Evolutionary conservation across 805 yeast genomes (phyloP), one percentile per base, ranked within the genome.

Genomic region (Pichia occidentalis): DNA sequence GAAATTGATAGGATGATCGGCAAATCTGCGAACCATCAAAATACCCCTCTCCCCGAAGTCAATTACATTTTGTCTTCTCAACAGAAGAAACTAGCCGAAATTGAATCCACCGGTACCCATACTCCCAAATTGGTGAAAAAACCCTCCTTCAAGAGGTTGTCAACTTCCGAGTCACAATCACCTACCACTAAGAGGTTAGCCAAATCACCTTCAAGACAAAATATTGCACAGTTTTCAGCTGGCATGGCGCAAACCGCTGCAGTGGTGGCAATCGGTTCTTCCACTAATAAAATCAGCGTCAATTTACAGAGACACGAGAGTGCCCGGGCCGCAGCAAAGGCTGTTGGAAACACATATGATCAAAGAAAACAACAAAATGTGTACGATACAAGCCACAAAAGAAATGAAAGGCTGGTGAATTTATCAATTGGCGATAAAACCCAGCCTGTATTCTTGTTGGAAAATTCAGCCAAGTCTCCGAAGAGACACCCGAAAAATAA

Each of bases 301-400:
- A 27, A 27, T 24, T 28, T 19, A 10, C 29, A 28, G 16, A 23
- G 24, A 7, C 23, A 31, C 14, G 42, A 21, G 13, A 34, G 30
- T 27, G 39, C 43, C 10, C 34, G n/a, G 27, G 43, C 43, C 13
- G 43, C 43, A 3, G 43, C 43, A 6, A 39, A 29, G 23, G 43
- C 43, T 11, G 39, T 39, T n/a, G 31, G 31, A 7, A 16, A 19
- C 16, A 29, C n/a, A n/a, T n/a, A n/a, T n/a, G n/a, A n/a, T n/a
- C n/a, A n/a, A n/a, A n/a, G n/a, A n/a, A n/a, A n/a, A n/a, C n/a
- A n/a, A n/a, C n/a, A n/a, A n/a, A n/a, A n/a, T n/a, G n/a, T n/a
- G n/a, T n/a, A n/a, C n/a, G n/a, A n/a, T n/a, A n/a, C n/a, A n/a
- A n/a, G n/a, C n/a, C n/a, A n/a, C n/a, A n/a, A n/a, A n/a, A n/a